Evolutionary conservation across 768 basidiomycete genomes (phyloP).

Genomic region (Piloderma croceum): DNA sequence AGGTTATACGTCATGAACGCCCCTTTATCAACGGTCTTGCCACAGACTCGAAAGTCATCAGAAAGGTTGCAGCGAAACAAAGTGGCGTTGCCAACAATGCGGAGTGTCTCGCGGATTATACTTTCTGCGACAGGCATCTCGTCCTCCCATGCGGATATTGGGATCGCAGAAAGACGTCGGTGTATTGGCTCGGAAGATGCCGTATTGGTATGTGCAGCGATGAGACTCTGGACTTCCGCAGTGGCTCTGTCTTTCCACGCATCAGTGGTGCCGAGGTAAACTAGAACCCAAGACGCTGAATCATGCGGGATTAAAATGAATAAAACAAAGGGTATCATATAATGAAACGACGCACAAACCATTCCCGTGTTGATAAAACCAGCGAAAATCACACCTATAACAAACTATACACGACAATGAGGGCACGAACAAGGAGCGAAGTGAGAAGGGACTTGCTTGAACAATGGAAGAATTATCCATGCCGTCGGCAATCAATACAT

Average conservation of each 20-base stretch:
- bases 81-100: conserved; percentile 72
- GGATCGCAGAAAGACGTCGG: conserved; percentile 52
- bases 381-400: conserved; percentile 25
- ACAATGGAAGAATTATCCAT: conserved; percentile 67
- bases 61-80: conserved; percentile 80
- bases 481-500: conserved; percentile 65
- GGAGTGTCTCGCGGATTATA: conserved; percentile 71
- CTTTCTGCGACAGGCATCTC: conserved; percentile 67
- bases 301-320: conserved; percentile 1
- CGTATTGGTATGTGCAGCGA: conserved; percentile 34
- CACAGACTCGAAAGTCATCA: conserved; percentile 65
- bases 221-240: conserved; percentile 52
- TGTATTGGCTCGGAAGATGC: conserved; percentile 30
- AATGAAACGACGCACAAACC: conserved; percentile 73
- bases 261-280: conserved; percentile 61
- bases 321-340: conserved; percentile 68
- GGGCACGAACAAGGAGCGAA: neutral
- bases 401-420: conserved; percentile 8
- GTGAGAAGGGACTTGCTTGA: conserved; percentile 43
- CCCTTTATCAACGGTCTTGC: conserved; percentile 64
- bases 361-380: conserved; percentile 85
- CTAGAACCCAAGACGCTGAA: conserved; percentile 67
- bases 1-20: conserved; percentile 77
- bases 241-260: conserved; percentile 62
- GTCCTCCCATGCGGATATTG: conserved; percentile 67